Evolutionary conservation across 1,284 basidiomycete species (phyloP), one percentile per base, ranked within the genome.

Genomic region (Thelephora terrestris): DNA sequence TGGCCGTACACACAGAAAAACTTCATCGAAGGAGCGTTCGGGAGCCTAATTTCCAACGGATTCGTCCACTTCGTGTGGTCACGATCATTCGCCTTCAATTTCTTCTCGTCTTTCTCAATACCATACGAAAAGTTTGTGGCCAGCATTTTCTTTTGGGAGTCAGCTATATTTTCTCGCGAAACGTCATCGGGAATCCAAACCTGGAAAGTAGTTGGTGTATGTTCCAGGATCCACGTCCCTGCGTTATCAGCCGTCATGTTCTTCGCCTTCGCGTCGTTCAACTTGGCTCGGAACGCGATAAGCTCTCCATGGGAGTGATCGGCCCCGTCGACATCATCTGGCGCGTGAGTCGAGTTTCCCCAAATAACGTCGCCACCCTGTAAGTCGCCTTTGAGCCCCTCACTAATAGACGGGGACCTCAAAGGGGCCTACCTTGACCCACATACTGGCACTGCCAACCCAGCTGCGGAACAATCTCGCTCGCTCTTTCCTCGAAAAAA

Each of bases 1-100:
- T 91, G 85, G 0, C 95, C 96, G 65, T 99, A 98, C 7, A 94
- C 76, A 57, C 95, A 98, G 65, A 85, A 91, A 20, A 97, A 82
- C 63, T 88, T 93, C 84, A 97, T 89, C 1, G 83, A 87, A 0
- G 94, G 94, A 0, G 95, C 95, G 45, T 84, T 69, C 0, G 95
- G 95, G n/a, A 92, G 69, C 58, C 85, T 89, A 53, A 4, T 75
- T 67, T 99, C 95, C 5, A 98, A 73, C 7, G 95, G 95, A 64
- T 99, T 99, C n/a, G 84, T 76, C 94, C 95, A 99, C 68, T 93
- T 90, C 7, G 67, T 75, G 57, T 78, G 81, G 66, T 92, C 83
- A 37, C 71, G 55, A 55, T 82, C 74, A 61, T 93, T 94, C 55
- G 61, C 67, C 57, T 73, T 74, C 50, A 94, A 62, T 45, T 71